phyloP scores from a whole-genome alignment of 176 grass and related monocot genomes.

The Stipa capillata region DNA sequence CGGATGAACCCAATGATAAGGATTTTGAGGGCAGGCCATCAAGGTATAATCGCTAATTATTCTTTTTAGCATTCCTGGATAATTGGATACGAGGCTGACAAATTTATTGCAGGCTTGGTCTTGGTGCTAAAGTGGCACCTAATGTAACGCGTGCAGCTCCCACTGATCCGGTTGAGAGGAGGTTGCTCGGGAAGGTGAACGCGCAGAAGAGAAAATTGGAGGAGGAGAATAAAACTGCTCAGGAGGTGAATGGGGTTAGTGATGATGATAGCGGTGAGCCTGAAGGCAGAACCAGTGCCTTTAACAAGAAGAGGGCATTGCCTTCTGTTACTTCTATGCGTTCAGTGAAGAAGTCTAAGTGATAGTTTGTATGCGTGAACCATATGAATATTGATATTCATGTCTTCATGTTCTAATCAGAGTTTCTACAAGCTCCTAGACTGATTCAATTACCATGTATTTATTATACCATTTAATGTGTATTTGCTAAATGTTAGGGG shows the following conservation, averaged over 20 bases:
- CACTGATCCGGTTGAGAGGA: constrained; percentile 53
- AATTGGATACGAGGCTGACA: not conserved
- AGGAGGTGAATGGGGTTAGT: constrained; percentile 24
- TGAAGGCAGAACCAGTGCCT: constrained; percentile 75
- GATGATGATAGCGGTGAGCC: constrained; percentile 51
- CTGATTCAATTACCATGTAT: not conserved
- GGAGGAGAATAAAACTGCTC: constrained; percentile 27
- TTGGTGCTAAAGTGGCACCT: constrained; percentile 62
- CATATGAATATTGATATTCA: not conserved
- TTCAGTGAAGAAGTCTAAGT: constrained; percentile 50
- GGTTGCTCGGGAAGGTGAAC: constrained; percentile 59
- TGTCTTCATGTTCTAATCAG: not conserved
- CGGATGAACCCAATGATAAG: constrained; percentile 26
- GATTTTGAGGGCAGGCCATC: constrained; percentile 58
- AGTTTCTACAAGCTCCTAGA: not conserved
- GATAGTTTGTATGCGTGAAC: not conserved
- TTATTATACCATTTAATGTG: not conserved
- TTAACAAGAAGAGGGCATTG: constrained; percentile 50
- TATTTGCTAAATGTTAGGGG: constrained; percentile 21
- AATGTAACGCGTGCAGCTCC: constrained; percentile 34
- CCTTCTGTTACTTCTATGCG: constrained; percentile 25
- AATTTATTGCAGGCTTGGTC: constrained; percentile 50
- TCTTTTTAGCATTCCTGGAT: not conserved
- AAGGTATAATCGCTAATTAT: constrained; percentile 11
- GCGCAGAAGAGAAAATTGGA: constrained; percentile 52